Percentiles rank a stretch among this genome's conserved stretches.
Conservation (phyloP, 306 rosid genomes). For the Casuarina equisetifolia region DNA sequence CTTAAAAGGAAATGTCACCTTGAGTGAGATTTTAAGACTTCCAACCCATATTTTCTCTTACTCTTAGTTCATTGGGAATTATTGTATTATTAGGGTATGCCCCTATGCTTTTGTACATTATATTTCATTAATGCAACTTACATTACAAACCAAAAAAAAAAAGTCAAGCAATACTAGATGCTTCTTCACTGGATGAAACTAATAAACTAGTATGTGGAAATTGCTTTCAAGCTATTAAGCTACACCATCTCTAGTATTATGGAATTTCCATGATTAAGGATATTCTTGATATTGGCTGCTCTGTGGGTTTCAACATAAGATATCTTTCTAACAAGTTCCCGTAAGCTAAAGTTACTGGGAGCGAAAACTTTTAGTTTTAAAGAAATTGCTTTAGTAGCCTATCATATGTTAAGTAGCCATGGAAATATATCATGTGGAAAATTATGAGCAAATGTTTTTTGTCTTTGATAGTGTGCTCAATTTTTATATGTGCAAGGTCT, state of each 20-base stretch:
- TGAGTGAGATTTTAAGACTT: too few relatives aligned
- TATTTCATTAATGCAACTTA: too few relatives aligned
- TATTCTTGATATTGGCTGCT: constrained; percentile 65
- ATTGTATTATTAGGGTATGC: too few relatives aligned
- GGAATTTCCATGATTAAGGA: constrained; percentile 37
- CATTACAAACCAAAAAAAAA: too few relatives aligned
- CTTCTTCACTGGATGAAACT: constrained; percentile 54
- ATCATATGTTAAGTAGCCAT: background rate
- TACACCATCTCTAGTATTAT: constrained; percentile 48
- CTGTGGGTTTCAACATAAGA: constrained; percentile 56
- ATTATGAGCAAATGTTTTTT: too few relatives aligned
- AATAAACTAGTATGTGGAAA: constrained; percentile 43
- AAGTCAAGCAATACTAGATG: constrained; percentile 36
- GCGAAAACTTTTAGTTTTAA: constrained; percentile 22
- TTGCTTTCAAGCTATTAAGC: constrained; percentile 56
- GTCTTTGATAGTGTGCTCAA: background rate
- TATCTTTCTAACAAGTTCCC: constrained; percentile 57
- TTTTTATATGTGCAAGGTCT: constrained; percentile 42
- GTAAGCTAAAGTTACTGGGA: constrained; percentile 52
- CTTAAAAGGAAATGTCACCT: too few relatives aligned
- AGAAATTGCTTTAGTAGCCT: too few relatives aligned
- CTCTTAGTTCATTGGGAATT: too few relatives aligned
- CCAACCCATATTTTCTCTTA: too few relatives aligned
- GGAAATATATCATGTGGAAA: background rate
- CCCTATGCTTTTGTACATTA: too few relatives aligned